Percentiles rank a stretch among this genome's conserved stretches.
Evolutionary conservation across 2,329 filamentous ascomycete species (phyloP).

Genomic region (Nigrograna mackinnonii): DNA sequence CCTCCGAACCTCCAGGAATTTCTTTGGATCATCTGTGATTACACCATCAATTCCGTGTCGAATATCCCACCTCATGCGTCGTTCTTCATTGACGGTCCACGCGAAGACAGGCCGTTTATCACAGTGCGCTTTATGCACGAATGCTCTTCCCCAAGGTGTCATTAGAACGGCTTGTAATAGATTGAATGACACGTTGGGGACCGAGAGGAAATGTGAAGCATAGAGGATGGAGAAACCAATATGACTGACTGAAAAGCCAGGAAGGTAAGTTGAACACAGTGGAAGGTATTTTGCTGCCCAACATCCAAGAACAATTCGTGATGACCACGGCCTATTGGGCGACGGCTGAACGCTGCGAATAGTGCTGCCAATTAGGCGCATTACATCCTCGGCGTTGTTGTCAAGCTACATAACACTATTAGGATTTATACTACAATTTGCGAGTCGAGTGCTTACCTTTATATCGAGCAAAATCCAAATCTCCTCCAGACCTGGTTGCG

Average conservation of each 20-base stretch:
- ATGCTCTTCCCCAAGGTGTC: conserved; percentile 66
- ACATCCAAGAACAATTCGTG: conserved; percentile 76
- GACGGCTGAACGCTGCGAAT: conserved; percentile 56
- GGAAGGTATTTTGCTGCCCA: conserved; percentile 79
- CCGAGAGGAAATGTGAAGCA: conserved; percentile 70
- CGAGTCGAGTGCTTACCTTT: conserved; percentile 62
- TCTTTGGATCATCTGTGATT: conserved; percentile 79
- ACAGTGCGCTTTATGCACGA: conserved; percentile 64
- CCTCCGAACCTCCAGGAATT: conserved; percentile 63
- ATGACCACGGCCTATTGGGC: conserved; percentile 63
- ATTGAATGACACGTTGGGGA: conserved; percentile 76
- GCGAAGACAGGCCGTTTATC: conserved; percentile 66
- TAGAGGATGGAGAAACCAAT: conserved; percentile 70
- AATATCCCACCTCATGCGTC: conserved; percentile 82
- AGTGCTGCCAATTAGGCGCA: conserved; percentile 68
- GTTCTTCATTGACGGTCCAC: conserved; percentile 85
- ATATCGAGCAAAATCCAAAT: conserved; percentile 88
- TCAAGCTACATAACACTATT: conserved; percentile 57
- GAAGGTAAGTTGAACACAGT: conserved; percentile 64
- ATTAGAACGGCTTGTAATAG: conserved; percentile 71
- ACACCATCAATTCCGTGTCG: conserved; percentile 72
- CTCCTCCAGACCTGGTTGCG: conserved; percentile 64
- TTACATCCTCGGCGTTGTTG: conserved; percentile 71
- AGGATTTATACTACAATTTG: background rate
- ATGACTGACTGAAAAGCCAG: conserved; percentile 66